phyloP scores from a whole-genome alignment of 2,329 filamentous ascomycete genomes.

The Trichophyton verrucosum region DNA sequence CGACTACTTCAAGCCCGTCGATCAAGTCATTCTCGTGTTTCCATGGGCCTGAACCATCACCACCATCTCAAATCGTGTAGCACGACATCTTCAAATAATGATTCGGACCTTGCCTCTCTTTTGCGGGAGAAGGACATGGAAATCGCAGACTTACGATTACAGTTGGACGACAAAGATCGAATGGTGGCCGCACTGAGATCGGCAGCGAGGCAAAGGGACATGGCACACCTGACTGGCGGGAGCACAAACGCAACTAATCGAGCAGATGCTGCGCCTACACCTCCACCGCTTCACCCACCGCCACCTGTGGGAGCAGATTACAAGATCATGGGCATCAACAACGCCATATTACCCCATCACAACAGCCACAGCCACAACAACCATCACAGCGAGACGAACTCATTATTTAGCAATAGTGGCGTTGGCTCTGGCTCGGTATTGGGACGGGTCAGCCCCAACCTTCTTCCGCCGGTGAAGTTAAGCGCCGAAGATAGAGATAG shows the following conservation, averaged over 20 bases:
- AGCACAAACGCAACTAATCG: slow-evolving; percentile 24
- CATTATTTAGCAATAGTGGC: slow-evolving; percentile 17
- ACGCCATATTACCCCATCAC: neutral
- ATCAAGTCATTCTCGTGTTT: slow-evolving; percentile 79
- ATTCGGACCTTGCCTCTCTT: slow-evolving; percentile 58
- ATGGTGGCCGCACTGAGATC: slow-evolving; percentile 82
- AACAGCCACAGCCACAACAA: slow-evolving; percentile 18
- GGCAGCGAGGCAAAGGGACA: slow-evolving; percentile 73
- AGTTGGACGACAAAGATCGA: slow-evolving; percentile 85
- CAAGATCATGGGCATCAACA: slow-evolving; percentile 2
- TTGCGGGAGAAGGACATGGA: slow-evolving; percentile 84
- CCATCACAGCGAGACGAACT: neutral
- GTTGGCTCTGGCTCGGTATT: slow-evolving; percentile 18
- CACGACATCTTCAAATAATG: slow-evolving; percentile 60
- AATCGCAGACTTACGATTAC: slow-evolving; percentile 77
- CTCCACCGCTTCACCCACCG: slow-evolving; percentile 7
- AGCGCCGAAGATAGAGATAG: slow-evolving; percentile 32
- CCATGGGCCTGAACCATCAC: slow-evolving; percentile 52
- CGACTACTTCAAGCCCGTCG: slow-evolving; percentile 78
- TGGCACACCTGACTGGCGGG: slow-evolving; percentile 48
- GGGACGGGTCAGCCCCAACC: slow-evolving; percentile 17
- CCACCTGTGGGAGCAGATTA: slow-evolving; percentile 5
- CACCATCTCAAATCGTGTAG: slow-evolving; percentile 30
- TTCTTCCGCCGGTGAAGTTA: slow-evolving; percentile 17
- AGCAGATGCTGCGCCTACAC: slow-evolving; percentile 16